Base-by-base conservation (phyloP, 2,329 filamentous ascomycete genomes). In the Geosmithia putterillii region DNA sequence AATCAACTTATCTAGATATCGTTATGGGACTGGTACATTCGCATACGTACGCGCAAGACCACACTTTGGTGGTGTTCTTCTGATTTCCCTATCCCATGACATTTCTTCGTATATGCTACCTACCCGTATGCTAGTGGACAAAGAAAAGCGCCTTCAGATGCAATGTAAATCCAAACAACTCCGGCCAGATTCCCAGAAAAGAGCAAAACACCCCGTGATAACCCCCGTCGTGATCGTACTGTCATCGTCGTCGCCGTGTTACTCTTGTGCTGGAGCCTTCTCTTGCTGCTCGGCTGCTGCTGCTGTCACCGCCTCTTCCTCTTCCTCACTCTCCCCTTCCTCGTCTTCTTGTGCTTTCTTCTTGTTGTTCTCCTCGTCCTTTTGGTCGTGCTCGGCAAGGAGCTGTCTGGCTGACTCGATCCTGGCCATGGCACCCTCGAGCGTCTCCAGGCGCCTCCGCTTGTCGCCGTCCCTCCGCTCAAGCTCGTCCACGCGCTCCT, bases 391-490 rank as follows among this genome's bases (percentile, higher is more conserved):
- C 45, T 64, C 61, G 17, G 60, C 65, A 47, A 88, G 54, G 55
- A 89, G 55, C 3, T 68, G 67, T 56, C 79, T 74, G 4, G 85
- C 82, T 49, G 81, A 70, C 56, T 87, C 82, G 51, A 90, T 83
- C 52, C 83, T 69, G 40, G 64, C 70, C 55, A 89, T 72, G 17
- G 83, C 83, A 32, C 73, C 69, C 64, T 92, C 86, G 43, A 92
- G 56, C 53, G 74, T 68, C 46, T 86, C 84, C 49, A 92, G 56
- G 42, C 86, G 64, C 45, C 68, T 70, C 52, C 72, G 69, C 68
- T 87, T 86, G 50, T 88, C 83, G 40, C 58, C 62, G 46, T 90
- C 86, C 47, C 84, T 67, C 52, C 70, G 65, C 63, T 89, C 84
- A 19, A 92, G 62, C 53, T 79, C 68, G 46, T 68, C 73, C 7